These are phyloP conservation scores for Cyberlindnera galapagoensis DNA, from an alignment of 805 yeast genomes.

Conservation along the genomic window DNA sequence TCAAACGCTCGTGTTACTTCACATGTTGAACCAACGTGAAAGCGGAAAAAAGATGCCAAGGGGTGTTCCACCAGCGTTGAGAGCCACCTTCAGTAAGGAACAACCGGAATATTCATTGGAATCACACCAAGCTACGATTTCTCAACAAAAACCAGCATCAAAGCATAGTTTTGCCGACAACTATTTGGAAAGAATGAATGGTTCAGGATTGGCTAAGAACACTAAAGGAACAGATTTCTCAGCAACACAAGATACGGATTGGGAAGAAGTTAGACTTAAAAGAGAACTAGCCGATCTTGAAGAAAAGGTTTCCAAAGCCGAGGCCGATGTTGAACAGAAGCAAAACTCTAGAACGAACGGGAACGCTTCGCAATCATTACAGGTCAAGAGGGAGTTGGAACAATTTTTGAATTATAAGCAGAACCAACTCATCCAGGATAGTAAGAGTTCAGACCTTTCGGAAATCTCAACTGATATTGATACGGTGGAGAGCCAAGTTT, in stretches of 20 bases:
- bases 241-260: conserved; percentile 66
- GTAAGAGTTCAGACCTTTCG: conserved; percentile 31
- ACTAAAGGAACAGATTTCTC: conserved; percentile 65
- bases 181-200: conserved; percentile 52
- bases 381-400: conserved; percentile 62
- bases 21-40: conserved; percentile 84
- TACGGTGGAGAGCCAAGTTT: conserved; percentile 71
- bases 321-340: conserved; percentile 36
- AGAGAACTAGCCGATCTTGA: conserved; percentile 76
- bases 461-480: conserved; percentile 58
- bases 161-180: conserved; percentile 44
- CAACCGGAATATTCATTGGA: conserved; percentile 64
- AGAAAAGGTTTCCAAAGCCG: conserved; percentile 51
- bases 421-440: conserved; percentile 39
- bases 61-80: conserved; percentile 86
- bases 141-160: conserved; percentile 18
- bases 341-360: conserved; percentile 27
- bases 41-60: conserved; percentile 82
- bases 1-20: conserved; percentile 83
- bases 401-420: conserved; percentile 77
- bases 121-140: conserved; percentile 40
- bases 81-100: conserved; percentile 88
- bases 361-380: conserved; percentile 20
- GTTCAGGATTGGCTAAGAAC: conserved; percentile 26
- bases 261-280: conserved; percentile 85